Conservation (phyloP, 371 early-diverging fungal species). For the Batkoa obscura region DNA sequence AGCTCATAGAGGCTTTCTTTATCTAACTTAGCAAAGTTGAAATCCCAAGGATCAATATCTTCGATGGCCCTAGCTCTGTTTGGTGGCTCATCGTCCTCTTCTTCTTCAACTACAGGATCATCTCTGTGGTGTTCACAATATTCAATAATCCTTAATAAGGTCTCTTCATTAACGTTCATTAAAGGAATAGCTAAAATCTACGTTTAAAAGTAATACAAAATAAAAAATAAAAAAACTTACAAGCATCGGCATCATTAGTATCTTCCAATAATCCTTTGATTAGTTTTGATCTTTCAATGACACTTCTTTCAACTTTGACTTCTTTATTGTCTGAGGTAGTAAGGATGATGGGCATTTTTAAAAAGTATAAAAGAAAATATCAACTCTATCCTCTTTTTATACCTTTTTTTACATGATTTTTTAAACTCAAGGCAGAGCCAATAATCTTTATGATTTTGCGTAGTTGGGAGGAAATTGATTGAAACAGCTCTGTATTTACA, state of each 20-base stretch:
- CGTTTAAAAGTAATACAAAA: not conserved
- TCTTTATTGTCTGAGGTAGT: constrained; percentile 47
- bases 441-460: no score
- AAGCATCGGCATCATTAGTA: constrained; percentile 41
- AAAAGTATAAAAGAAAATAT: not conserved
- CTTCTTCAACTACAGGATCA: constrained; percentile 11
- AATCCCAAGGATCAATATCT: constrained; percentile 66
- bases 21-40: constrained; percentile 57
- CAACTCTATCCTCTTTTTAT: no score
- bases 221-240: not conserved
- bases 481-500: no score
- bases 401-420: no score
- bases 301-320: constrained; percentile 57
- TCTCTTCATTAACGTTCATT: not conserved
- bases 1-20: constrained; percentile 60
- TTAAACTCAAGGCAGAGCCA: no score
- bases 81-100: constrained; percentile 24
- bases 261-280: constrained; percentile 88
- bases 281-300: constrained; percentile 69
- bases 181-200: constrained; percentile 33
- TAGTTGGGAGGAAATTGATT: no score
- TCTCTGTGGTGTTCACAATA: not conserved
- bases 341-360: constrained; percentile 14
- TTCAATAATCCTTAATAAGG: not conserved
- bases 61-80: constrained; percentile 30